Conservation (phyloP, 169 alveolate species). For the Plasmodium berghei region DNA sequence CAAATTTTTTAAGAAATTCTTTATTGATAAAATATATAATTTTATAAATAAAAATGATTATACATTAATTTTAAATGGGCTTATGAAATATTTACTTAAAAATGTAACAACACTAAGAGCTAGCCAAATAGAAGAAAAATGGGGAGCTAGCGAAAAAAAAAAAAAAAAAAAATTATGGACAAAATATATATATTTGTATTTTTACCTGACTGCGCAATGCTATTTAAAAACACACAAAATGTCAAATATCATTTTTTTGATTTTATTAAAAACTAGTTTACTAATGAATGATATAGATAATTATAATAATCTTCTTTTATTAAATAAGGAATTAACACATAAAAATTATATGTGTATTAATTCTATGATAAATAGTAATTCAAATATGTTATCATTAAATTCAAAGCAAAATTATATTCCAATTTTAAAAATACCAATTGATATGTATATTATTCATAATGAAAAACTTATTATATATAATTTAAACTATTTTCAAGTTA, state of each 20-base stretch:
- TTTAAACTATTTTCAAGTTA: slow-evolving; percentile 44
- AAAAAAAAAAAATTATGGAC: not conserved
- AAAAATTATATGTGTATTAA: slow-evolving; percentile 20
- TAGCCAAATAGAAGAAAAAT: not conserved
- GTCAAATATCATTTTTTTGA: slow-evolving; percentile 47
- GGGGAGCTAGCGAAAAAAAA: not conserved
- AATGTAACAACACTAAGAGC: not conserved
- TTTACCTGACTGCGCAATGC: slow-evolving; percentile 28
- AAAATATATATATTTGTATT: slow-evolving; percentile 37
- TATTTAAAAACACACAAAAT: slow-evolving; percentile 28
- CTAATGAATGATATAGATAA: slow-evolving; percentile 28
- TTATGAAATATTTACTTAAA: slow-evolving; percentile 61
- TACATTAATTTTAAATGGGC: slow-evolving; percentile 42
- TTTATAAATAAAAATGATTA: slow-evolving; percentile 34
- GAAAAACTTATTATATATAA: slow-evolving; percentile 30
- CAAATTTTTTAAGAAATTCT: slow-evolving; percentile 30
- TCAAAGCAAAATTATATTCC: not conserved
- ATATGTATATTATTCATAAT: slow-evolving; percentile 26
- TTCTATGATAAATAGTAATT: slow-evolving; percentile 42
- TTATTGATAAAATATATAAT: slow-evolving; percentile 14
- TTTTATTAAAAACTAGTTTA: slow-evolving; percentile 33
- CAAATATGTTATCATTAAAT: not conserved
- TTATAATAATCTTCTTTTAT: slow-evolving; percentile 15
- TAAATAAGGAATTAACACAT: not conserved
- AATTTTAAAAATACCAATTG: slow-evolving; percentile 7